Conservation (phyloP, 257 asterid species). For the Gentiana dahurica region DNA sequence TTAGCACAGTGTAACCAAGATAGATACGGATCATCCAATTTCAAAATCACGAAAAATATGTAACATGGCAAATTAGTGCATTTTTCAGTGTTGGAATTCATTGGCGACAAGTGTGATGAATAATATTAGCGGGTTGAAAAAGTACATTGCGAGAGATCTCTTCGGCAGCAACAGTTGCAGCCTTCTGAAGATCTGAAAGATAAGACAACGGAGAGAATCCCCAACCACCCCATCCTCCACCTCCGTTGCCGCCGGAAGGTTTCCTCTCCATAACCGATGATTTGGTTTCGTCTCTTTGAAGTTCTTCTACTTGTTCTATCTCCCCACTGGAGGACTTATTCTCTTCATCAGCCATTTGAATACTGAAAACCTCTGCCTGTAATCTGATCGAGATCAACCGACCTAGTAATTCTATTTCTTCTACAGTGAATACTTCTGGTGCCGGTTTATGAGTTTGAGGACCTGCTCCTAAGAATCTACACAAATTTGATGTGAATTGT, state of each 20-base stretch:
- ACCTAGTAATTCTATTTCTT: too few relatives aligned
- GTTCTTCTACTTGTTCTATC: conserved; percentile 21
- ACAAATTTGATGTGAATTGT: too few relatives aligned
- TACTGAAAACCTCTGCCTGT: conserved; percentile 2
- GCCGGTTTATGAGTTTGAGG: too few relatives aligned
- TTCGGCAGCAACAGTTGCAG: conserved; percentile 70
- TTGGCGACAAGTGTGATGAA: too few relatives aligned
- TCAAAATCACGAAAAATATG: too few relatives aligned
- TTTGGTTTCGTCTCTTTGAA: not conserved
- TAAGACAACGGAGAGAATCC: conserved; percentile 66
- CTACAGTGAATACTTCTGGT: too few relatives aligned
- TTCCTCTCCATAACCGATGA: conserved; percentile 5
- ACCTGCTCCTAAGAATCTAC: too few relatives aligned
- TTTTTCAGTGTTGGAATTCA: too few relatives aligned
- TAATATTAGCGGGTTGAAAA: not conserved
- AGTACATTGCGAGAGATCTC: conserved; percentile 89
- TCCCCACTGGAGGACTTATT: conserved; percentile 33
- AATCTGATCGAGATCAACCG: too few relatives aligned
- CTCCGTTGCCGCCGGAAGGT: conserved; percentile 23
- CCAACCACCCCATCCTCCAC: conserved; percentile 88
- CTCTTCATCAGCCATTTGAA: conserved; percentile 45
- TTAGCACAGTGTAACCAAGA: too few relatives aligned
- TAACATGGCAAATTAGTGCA: too few relatives aligned
- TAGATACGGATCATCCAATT: too few relatives aligned
- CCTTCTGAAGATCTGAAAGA: conserved; percentile 77